Base-by-base conservation (phyloP, 1,284 basidiomycete genomes). In the Trametes sp. region DNA sequence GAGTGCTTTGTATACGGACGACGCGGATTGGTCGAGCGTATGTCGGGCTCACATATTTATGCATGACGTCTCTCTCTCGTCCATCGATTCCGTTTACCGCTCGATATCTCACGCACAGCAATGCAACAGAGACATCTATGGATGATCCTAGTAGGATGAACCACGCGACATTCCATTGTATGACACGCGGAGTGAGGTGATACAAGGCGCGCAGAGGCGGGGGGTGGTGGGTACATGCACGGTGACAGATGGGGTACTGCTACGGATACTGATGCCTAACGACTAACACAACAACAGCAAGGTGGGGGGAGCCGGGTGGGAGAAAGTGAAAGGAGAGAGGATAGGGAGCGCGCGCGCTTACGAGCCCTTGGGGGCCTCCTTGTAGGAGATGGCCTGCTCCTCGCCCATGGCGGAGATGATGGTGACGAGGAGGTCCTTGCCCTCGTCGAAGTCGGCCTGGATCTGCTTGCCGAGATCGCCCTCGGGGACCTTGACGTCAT, bases 401-500 rank as follows among this genome's bases (percentile, higher is more conserved):
- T 95, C 93, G 73, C 85, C 86, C 95, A 98, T 98, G 76, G 96
- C 92, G 70, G 87, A 82, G 77, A 97, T 85, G 76, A 98, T 91
- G 75, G 95, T 97, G 79, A 98, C 88, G 70, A 94, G 78, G 65
- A 94, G 80, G 72, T 97, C 95, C 82, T 96, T 95, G 78, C 93
- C 95, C 0, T 85, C 90, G 0, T 98, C 93, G 76, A 98, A 98
- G 51, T 78, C 89, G 31, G 66, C 68, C 74, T 84, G 69, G 72
- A 99, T 96, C 70, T 92, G 80, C 63, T 84, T 81, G 70, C 97
- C 97, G 57, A 98, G 70, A 19, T 95, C 91, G 64, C 86, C 82
- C 64, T 98, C 96, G 57, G 97, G 98, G 70, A 98, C 79, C 78
- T 90, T 93, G 80, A 99, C 94, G 81, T 99, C 97, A 77, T 98